phyloP scores from a whole-genome alignment of 257 asterid genomes.

The Anisodus tanguticus region DNA sequence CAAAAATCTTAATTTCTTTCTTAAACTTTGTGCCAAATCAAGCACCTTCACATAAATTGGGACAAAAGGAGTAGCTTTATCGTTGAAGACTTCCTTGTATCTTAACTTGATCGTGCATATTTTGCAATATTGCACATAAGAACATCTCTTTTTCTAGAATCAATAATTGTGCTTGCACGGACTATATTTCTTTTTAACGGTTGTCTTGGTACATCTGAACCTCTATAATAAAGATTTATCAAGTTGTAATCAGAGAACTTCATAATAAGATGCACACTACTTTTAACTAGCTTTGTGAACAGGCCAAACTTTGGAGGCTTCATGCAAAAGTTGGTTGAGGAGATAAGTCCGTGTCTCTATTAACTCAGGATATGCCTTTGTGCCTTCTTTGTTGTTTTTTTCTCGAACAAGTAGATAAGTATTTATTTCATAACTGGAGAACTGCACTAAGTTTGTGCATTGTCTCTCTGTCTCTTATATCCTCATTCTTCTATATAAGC shows the following conservation, averaged over 20 bases:
- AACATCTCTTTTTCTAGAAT: background rate
- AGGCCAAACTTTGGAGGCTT: background rate
- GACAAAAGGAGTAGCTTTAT: background rate
- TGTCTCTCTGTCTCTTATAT: background rate
- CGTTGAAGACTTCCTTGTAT: background rate
- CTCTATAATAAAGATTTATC: background rate
- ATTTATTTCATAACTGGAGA: background rate
- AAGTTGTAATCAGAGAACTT: background rate
- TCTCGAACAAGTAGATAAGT: background rate
- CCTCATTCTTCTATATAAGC: background rate
- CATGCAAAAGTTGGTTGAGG: background rate
- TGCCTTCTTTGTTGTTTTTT: background rate
- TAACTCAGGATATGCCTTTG: background rate
- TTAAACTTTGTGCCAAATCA: no score
- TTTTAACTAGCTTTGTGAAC: background rate
- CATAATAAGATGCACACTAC: background rate
- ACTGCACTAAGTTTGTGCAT: background rate
- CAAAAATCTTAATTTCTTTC: no score
- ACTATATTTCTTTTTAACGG: background rate
- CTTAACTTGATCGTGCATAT: background rate
- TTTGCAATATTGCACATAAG: background rate
- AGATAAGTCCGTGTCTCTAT: background rate
- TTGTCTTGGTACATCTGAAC: background rate
- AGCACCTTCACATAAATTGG: no score
- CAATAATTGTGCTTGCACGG: background rate